Base-by-base conservation (phyloP, 1,139 yeast species). In the Yamadazyma aaseri region DNA sequence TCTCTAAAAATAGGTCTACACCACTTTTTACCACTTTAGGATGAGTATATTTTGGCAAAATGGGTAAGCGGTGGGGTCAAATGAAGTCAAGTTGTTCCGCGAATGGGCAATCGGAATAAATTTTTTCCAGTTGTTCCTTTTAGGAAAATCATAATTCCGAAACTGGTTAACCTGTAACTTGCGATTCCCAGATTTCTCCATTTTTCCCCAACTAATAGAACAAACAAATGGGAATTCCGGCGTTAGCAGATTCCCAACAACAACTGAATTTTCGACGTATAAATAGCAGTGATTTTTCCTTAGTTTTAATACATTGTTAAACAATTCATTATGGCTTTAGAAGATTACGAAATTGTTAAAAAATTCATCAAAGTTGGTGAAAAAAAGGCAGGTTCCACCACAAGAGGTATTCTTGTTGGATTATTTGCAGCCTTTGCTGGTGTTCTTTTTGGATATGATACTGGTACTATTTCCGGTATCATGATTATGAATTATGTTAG, bases 401-500 rank as follows among this genome's bases (percentile, higher is more conserved):
- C 66, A 44, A 55, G 69, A 56, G 65, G 73, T 31, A 72, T 73
- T 45, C 61, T 58, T 51, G 55, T 65, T 55, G 70, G 79, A 70
- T 49, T 55, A 21, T 65, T 64, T 42, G 71, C 71, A 38, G 82
- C 86, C 40, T 77, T 79, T 47, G 86, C 84, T 61, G 86, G 86
- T 51, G 45, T 79, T 50, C 76, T 81, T 42, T 82, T 73, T 54
- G 89, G 89, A 45, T 81, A 81, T 74, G 89, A 81, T 63, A 81
- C 89, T 20, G 89, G 90, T 63, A 80, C 87, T 46, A 81, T 82
- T 52, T 76, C 84, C 24, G 95, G 95, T 51, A 80, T 84, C 49
- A 73, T 83, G 53, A 80, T 79, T 50, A 81, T 82, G 86, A 61
- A 74, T 4, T 79, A 78, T 47, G 87, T 81, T 55, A 63, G 60